Evolutionary conservation across 2,329 filamentous ascomycete species (phyloP).

Genomic region (Juglanconis oblonga): DNA sequence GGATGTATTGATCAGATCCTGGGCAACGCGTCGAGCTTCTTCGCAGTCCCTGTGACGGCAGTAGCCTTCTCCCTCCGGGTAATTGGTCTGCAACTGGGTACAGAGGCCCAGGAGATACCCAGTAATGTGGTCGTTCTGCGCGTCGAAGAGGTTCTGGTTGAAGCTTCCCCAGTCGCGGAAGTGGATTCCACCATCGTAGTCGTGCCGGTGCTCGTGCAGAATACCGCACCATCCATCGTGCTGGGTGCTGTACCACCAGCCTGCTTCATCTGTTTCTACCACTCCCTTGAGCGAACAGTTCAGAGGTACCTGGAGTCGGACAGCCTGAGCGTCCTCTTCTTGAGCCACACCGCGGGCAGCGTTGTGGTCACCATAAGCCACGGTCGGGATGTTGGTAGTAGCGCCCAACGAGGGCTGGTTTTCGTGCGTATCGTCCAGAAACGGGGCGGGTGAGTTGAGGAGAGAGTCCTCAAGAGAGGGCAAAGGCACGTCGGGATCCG

Average conservation of each 20-base stretch:
- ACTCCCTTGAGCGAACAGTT: neutral
- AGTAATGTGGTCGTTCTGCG: neutral
- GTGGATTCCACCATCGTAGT: conserved; percentile 3
- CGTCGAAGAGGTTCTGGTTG: neutral
- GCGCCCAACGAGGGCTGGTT: no score
- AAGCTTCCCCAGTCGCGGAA: neutral
- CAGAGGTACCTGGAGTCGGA: neutral
- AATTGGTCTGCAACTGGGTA: neutral
- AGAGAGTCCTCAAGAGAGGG: neutral
- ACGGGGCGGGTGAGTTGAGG: neutral
- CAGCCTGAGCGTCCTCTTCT: neutral
- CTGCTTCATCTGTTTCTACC: neutral
- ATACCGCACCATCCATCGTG: conserved; percentile 12
- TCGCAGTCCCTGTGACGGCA: neutral
- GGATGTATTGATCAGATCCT: neutral
- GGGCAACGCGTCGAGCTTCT: neutral
- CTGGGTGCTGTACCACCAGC: conserved; percentile 4
- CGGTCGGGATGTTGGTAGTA: no score
- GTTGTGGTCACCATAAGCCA: neutral
- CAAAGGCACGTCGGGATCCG: neutral
- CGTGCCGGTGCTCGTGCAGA: conserved; percentile 10
- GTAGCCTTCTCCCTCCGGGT: neutral
- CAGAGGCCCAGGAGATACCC: conserved; percentile 11
- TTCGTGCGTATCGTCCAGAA: neutral
- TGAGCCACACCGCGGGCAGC: neutral